Evolutionary conservation across 1,139 yeast genomes (phyloP).

Genomic region (Meyerozyma guilliermondii): DNA sequence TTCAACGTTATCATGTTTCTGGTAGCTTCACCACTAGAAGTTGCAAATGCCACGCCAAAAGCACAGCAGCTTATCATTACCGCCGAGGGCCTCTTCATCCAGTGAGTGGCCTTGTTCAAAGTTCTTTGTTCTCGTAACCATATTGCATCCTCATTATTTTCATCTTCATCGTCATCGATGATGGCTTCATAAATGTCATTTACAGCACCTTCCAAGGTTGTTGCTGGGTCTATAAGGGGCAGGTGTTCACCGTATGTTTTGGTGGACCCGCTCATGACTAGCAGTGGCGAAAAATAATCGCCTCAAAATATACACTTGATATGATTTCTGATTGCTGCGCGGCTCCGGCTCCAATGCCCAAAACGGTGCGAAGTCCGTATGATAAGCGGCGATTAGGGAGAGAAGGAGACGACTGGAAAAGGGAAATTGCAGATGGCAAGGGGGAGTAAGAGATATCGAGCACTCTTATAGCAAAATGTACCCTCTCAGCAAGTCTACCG

Average conservation of each 20-base stretch:
- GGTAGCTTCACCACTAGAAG: constrained; percentile 30
- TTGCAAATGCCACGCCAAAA: constrained; percentile 25
- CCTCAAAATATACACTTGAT: background rate
- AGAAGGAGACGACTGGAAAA: too few relatives aligned
- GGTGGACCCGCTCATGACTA: background rate
- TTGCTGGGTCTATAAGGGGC: constrained; percentile 3
- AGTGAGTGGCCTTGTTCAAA: constrained; percentile 25
- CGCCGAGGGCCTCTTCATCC: constrained; percentile 33
- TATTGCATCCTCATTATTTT: constrained; percentile 31
- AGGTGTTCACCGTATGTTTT: background rate
- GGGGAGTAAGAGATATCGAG: too few relatives aligned
- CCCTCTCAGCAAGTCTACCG: too few relatives aligned
- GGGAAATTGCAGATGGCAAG: too few relatives aligned
- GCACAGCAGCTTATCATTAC: constrained; percentile 23
- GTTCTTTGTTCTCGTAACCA: constrained; percentile 36
- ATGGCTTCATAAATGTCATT: constrained; percentile 26
- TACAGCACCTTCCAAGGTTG: constrained; percentile 18
- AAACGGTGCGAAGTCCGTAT: too few relatives aligned
- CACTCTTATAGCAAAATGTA: too few relatives aligned
- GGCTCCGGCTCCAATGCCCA: too few relatives aligned
- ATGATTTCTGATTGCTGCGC: too few relatives aligned
- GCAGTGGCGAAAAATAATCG: background rate
- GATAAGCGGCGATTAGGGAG: too few relatives aligned
- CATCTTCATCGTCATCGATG: constrained; percentile 23
- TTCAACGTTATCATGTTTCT: constrained; percentile 30